Evolutionary conservation across 306 rosid genomes (phyloP).

Genomic region (Quercus berberidifolia): DNA sequence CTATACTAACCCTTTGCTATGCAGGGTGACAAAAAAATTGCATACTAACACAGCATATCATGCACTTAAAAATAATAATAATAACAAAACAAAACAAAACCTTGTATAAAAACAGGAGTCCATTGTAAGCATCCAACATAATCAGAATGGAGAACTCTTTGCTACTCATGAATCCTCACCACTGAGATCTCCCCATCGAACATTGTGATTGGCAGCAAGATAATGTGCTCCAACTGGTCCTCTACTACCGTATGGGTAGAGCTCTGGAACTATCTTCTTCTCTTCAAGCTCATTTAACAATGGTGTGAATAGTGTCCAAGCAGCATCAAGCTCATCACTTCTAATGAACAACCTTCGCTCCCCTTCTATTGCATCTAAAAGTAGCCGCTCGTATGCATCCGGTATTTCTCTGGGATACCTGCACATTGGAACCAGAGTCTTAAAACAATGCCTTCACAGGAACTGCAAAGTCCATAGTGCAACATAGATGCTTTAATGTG

Average conservation of each 20-base stretch:
- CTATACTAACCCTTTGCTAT: no score
- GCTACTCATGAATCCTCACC: slow-evolving; percentile 39
- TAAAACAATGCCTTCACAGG: not conserved
- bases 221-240: slow-evolving; percentile 97
- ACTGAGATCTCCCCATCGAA: slow-evolving; percentile 87
- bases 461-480: not conserved
- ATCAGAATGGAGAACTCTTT: not conserved
- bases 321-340: slow-evolving; percentile 96
- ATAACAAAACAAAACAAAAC: not conserved
- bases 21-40: not conserved
- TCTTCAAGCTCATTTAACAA: slow-evolving; percentile 81
- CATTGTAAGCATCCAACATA: not conserved
- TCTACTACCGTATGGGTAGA: slow-evolving; percentile 89
- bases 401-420: slow-evolving; percentile 89
- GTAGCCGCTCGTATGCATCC: slow-evolving; percentile 92
- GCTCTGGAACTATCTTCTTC: slow-evolving; percentile 88
- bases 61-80: not conserved
- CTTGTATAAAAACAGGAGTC: not conserved
- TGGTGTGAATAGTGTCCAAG: slow-evolving; percentile 91
- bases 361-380: slow-evolving; percentile 91
- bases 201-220: slow-evolving; percentile 84
- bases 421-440: slow-evolving; percentile 26
- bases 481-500: not conserved
- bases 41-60: not conserved
- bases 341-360: slow-evolving; percentile 89